Conservation (phyloP, 1,284 basidiomycete species). For the Leccinum insolens region DNA sequence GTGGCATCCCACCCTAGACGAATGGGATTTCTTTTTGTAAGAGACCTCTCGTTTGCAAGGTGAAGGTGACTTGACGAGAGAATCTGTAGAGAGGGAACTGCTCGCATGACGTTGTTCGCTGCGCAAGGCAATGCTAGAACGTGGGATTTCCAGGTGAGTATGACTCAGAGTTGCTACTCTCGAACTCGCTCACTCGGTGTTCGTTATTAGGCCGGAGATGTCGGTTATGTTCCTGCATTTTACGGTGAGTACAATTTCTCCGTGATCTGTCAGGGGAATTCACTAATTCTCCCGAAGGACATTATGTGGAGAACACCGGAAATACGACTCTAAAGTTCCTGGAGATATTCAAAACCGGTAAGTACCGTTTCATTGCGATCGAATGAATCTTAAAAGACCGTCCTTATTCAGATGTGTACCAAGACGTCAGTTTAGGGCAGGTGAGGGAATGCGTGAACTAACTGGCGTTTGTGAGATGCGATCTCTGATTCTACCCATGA, state of each 20-base stretch:
- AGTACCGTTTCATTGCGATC: background rate
- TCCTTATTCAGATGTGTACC: constrained; percentile 35
- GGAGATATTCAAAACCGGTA: constrained; percentile 61
- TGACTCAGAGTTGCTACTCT: background rate
- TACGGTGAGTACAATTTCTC: constrained; percentile 36
- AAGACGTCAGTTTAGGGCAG: constrained; percentile 66
- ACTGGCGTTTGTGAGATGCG: background rate
- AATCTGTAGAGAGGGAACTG: constrained; percentile 44
- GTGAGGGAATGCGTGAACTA: constrained; percentile 46
- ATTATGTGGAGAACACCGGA: constrained; percentile 69
- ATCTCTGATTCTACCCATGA: constrained; percentile 1
- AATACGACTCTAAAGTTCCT: constrained; percentile 57
- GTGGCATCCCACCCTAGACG: constrained; percentile 49
- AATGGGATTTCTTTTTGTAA: constrained; percentile 39
- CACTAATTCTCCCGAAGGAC: constrained; percentile 38
- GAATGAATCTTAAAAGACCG: background rate
- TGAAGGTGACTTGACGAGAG: background rate
- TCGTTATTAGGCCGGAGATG: constrained; percentile 52
- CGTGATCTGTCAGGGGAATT: background rate
- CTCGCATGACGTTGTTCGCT: constrained; percentile 45
- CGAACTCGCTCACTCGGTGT: background rate
- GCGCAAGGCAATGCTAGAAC: constrained; percentile 41
- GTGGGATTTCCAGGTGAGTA: constrained; percentile 41
- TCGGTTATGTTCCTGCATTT: constrained; percentile 53
- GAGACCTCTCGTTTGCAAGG: constrained; percentile 6